Evolutionary conservation across 495 filamentous ascomycete genomes (phyloP).

Genomic region (Terfezia boudieri): DNA sequence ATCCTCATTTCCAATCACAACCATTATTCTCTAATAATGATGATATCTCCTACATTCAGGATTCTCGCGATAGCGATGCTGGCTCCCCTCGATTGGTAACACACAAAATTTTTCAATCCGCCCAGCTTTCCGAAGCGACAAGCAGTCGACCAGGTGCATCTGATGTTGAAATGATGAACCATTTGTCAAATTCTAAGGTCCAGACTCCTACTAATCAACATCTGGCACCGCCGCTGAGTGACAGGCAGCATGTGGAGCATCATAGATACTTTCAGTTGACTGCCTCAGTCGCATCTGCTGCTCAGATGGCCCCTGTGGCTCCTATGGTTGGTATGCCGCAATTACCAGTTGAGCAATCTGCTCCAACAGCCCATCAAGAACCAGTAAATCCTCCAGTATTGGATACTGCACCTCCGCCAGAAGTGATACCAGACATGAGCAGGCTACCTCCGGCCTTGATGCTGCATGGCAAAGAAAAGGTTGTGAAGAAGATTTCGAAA

Average conservation of each 20-base stretch:
- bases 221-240: too few species aligned
- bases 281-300: background rate
- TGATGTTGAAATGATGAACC: too few species aligned
- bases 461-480: background rate
- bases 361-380: background rate
- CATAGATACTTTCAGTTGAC: too few species aligned
- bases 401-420: too few species aligned
- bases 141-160: too few species aligned
- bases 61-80: background rate
- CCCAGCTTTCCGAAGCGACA: too few species aligned
- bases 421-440: too few species aligned
- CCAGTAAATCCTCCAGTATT: too few species aligned
- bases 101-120: background rate
- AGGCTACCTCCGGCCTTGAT: background rate
- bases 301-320: background rate
- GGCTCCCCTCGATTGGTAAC: background rate
- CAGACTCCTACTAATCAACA: too few species aligned
- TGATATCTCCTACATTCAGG: background rate
- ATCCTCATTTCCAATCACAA: too few species aligned
- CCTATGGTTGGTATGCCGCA: background rate
- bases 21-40: background rate
- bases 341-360: background rate
- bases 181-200: too few species aligned
- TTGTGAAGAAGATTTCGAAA: background rate
- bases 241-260: too few species aligned